Evolutionary conservation across 1,284 basidiomycete species (phyloP), one percentile per base, ranked within the genome.

Genomic region (Tilletia setariae): DNA sequence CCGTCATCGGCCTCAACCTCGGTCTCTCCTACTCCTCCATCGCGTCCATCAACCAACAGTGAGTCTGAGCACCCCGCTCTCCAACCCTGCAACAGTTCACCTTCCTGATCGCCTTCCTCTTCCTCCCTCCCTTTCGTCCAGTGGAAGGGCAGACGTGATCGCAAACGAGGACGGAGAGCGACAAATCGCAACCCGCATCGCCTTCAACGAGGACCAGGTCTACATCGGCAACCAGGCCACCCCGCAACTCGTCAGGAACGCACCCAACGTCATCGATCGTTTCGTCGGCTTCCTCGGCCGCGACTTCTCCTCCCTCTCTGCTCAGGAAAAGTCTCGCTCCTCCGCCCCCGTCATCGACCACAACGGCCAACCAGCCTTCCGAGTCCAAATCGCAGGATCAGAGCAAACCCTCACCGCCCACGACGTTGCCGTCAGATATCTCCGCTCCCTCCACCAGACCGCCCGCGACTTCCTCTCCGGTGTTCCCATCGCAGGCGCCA

Each of bases 121-220:
- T 11, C 13, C 19, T 28, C 51, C 21, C 23, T 28, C 8, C 23
- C n/a, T n/a, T n/a, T n/a, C n/a, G n/a, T n/a, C 9, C 64, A 76
- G 75, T 64, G 80, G 80, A 43, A 76, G 79, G 15, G 80, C 80
- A 16, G 80, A 82, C 63, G 80, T 82, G n/a, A 98, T 98, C 73
- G 95, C 95, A 28, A 98, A 98, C 84, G 94, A 98, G 83, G 95
- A 98, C 80, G 95, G 95, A 63, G 95, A 98, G 83, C 90, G 95
- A 49, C 96, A 98, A 85, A 96, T 98, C 79, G 94, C 94, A 0
- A 94, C 92, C 79, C 93, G 93, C 49, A 87, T 98, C 71, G 89
- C 94, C 0, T 98, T 95, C 84, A 89, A 90, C 71, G 94, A 74
- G 63, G 79, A 80, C 70, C 81, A 82, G 73, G 80, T 82, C 47